Evolutionary conservation across 2,329 filamentous ascomycete species (phyloP).

Genomic region (Ophiostoma pallidulum): DNA sequence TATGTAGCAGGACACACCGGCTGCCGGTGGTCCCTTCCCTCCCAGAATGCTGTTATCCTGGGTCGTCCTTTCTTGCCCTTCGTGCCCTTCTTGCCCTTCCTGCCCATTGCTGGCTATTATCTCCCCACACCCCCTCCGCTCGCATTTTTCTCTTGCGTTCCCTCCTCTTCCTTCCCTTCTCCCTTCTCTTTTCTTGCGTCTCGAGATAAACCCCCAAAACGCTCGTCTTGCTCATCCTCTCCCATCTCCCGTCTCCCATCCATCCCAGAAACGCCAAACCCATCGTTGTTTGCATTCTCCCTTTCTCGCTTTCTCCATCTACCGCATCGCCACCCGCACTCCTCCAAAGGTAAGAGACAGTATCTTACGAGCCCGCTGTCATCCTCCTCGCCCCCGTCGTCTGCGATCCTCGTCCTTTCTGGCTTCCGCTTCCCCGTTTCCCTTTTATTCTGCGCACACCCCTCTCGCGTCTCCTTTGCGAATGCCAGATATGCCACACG

Average conservation of each 20-base stretch:
- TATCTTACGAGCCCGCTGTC: too few species aligned
- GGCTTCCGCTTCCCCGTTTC: background rate
- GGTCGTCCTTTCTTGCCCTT: background rate
- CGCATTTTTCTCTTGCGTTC: slow-evolving; percentile 1
- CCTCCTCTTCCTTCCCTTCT: background rate
- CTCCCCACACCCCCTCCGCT: slow-evolving; percentile 4
- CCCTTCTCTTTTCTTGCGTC: background rate
- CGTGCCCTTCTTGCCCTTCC: slow-evolving; percentile 3
- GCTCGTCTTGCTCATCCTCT: background rate
- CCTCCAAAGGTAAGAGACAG: too few species aligned
- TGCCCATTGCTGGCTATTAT: background rate
- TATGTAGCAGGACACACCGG: too few species aligned
- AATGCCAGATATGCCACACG: too few species aligned
- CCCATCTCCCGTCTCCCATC: background rate
- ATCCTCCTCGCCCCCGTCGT: too few species aligned
- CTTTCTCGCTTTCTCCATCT: background rate
- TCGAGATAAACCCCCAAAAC: slow-evolving; percentile 4
- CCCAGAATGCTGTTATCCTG: background rate
- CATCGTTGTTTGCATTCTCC: background rate
- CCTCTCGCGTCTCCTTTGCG: too few species aligned
- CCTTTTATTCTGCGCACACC: background rate
- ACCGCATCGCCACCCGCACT: too few species aligned
- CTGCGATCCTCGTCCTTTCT: too few species aligned
- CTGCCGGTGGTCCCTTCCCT: background rate
- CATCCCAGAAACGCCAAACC: background rate